Conservation (phyloP, 2,329 filamentous ascomycete species). For the Fusarium sambucinum region DNA sequence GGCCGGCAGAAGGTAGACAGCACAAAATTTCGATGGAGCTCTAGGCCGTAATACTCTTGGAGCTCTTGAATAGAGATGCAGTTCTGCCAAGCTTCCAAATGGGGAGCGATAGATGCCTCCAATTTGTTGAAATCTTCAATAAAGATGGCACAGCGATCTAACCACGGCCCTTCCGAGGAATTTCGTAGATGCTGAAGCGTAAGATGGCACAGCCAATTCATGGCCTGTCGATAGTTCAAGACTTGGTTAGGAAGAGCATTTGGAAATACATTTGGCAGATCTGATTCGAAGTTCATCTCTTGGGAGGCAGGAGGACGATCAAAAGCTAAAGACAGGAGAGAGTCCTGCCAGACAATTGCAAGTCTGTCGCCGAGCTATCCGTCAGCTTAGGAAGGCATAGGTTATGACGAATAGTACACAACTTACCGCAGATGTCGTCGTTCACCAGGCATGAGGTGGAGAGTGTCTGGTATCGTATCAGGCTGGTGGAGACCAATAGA, state of each 20-base stretch:
- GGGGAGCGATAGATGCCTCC: conserved; percentile 6
- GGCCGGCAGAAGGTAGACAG: conserved; percentile 31
- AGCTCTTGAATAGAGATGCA: conserved; percentile 33
- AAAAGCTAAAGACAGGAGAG: conserved; percentile 37
- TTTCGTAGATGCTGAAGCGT: conserved; percentile 1
- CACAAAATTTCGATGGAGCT: conserved; percentile 30
- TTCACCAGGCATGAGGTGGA: conserved; percentile 8
- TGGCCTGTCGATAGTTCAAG: conserved; percentile 30
- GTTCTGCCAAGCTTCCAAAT: not conserved
- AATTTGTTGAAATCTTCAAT: conserved; percentile 12
- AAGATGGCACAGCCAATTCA: conserved; percentile 38
- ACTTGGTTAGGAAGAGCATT: not conserved
- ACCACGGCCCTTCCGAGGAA: not conserved
- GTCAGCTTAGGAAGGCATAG: not conserved
- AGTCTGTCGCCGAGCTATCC: not conserved
- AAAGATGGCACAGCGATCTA: not conserved
- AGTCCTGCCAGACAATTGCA: conserved; percentile 39
- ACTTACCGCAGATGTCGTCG: conserved; percentile 21
- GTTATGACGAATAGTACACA: accelerated
- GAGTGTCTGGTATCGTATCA: not conserved
- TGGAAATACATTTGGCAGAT: conserved; percentile 1
- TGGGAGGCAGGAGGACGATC: conserved; percentile 28
- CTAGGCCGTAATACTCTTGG: conserved; percentile 21
- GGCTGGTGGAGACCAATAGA: conserved; percentile 33
- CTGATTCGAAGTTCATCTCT: conserved; percentile 25